Evolutionary conservation across 2,329 filamentous ascomycete species (phyloP).

Genomic region (Aureobasidium sp.): DNA sequence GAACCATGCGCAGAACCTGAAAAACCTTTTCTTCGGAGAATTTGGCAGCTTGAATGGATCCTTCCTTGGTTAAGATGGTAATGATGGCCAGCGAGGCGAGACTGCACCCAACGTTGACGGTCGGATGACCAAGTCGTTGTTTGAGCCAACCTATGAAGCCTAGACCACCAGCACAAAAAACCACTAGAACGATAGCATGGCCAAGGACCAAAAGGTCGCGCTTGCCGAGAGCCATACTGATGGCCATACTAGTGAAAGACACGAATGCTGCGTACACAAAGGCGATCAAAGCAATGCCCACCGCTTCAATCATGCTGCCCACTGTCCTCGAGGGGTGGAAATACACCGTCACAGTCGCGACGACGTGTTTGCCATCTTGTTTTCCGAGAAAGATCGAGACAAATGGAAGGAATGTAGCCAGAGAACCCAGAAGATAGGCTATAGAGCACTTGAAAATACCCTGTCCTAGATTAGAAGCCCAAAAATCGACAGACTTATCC

Average conservation of each 20-base stretch:
- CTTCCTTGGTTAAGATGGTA: slow-evolving; percentile 84
- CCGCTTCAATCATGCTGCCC: slow-evolving; percentile 84
- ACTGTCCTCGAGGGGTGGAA: slow-evolving; percentile 83
- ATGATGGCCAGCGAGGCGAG: slow-evolving; percentile 84
- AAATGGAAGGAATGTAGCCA: slow-evolving; percentile 74
- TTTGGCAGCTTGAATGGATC: slow-evolving; percentile 71
- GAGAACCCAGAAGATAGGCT: slow-evolving; percentile 77
- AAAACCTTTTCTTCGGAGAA: slow-evolving; percentile 76
- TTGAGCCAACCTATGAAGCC: slow-evolving; percentile 61
- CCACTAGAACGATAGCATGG: slow-evolving; percentile 68
- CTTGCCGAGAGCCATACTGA: slow-evolving; percentile 70
- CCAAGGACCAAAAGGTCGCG: slow-evolving; percentile 62
- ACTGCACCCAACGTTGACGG: slow-evolving; percentile 59
- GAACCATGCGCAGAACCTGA: slow-evolving; percentile 75
- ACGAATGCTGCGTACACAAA: slow-evolving; percentile 72
- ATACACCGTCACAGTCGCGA: slow-evolving; percentile 89
- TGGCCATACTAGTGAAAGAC: slow-evolving; percentile 79
- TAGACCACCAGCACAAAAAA: slow-evolving; percentile 80
- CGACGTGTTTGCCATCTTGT: slow-evolving; percentile 88
- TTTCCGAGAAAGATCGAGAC: slow-evolving; percentile 69
- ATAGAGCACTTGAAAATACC: slow-evolving; percentile 86
- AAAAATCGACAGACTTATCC: slow-evolving; percentile 45
- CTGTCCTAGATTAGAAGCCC: slow-evolving; percentile 65
- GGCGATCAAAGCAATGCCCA: slow-evolving; percentile 67
- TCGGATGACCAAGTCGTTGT: slow-evolving; percentile 31